Evolutionary conservation across 2,329 filamentous ascomycete genomes (phyloP).

Genomic region (Ophiostoma novo-ulmi): DNA sequence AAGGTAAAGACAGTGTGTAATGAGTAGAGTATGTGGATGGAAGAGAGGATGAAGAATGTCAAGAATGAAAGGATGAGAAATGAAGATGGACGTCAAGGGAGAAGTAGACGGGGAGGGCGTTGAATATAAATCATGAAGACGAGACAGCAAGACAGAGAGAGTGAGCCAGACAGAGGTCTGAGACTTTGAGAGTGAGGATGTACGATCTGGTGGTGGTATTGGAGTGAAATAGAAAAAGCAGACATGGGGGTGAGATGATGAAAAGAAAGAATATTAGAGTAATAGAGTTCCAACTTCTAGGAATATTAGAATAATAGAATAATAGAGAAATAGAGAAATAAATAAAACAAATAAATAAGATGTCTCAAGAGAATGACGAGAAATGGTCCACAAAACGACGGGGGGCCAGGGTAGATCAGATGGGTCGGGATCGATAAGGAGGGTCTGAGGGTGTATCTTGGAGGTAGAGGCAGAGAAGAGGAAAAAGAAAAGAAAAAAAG

Average conservation of each 20-base stretch:
- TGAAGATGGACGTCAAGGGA: slow-evolving; percentile 19
- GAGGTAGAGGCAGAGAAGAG: background rate
- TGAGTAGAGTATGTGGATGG: background rate
- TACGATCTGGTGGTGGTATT: background rate
- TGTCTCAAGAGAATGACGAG: slow-evolving; percentile 10
- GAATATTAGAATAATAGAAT: background rate
- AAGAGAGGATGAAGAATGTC: slow-evolving; percentile 17
- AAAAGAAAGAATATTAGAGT: slow-evolving; percentile 22
- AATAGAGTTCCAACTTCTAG: background rate
- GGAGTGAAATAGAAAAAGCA: slow-evolving; percentile 16
- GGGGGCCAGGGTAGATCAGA: slow-evolving; percentile 22
- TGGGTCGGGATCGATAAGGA: slow-evolving; percentile 23
- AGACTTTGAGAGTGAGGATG: slow-evolving; percentile 4
- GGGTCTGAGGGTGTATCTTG: slow-evolving; percentile 8
- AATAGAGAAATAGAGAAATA: background rate
- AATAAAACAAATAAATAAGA: slow-evolving; percentile 4
- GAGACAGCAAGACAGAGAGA: background rate
- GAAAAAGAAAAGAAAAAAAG: background rate
- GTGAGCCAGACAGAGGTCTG: slow-evolving; percentile 3
- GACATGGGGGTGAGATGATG: slow-evolving; percentile 8
- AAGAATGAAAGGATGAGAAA: slow-evolving; percentile 18
- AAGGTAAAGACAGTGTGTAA: background rate
- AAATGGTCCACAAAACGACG: slow-evolving; percentile 20
- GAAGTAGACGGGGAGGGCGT: slow-evolving; percentile 20
- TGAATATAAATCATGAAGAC: slow-evolving; percentile 23